Base-by-base conservation (phyloP, 768 basidiomycete species). In the Neoboletus magnificus region DNA sequence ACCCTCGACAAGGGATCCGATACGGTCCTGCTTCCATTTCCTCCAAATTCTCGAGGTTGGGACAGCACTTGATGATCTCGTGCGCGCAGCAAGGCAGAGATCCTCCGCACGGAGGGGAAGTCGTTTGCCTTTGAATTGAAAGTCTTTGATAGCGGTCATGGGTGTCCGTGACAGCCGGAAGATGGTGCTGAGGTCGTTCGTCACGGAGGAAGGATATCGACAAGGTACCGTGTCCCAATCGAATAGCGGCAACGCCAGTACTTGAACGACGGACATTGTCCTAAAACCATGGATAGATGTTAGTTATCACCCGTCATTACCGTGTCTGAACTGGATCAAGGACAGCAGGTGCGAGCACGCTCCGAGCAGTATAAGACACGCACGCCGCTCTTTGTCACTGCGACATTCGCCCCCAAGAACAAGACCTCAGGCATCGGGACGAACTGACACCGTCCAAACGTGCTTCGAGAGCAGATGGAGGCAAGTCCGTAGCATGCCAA, bases 1-100 rank as follows among this genome's bases (percentile, higher is more conserved):
- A 35, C 33, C 18, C 33, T 55, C 61, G 53, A 57, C 12, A 41
- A 57, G 51, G 7, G 44, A 49, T 18, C 43, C 25, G 42, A 56
- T 16, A n/a, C n/a, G 23, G 57, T 27, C 4, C n/a, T 57, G 11
- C 43, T 56, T 16, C 54, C 54, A 8, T 15, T 16, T 30, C 55
- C 60, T 15, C 62, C 37, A 5, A 23, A 45, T 55, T 37, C 36
- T 61, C 57, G 18, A 63, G 20, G 29, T 48, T 46, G 25, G 37
- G 59, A 41, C 54, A 61, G 11, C 48, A 54, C 23, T 52, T 48
- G 54, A 56, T 44, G 23, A 61, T 57, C 43, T 50, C 40, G 22
- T 56, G 54, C 18, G 54, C 18, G 47, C 54, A 50, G 12, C 18
- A 43, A 30, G 55, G 55, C 4, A 16, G 23, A 30, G 23, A 59